Percentiles rank a stretch among this genome's conserved stretches.
These are phyloP conservation scores for Metschnikowia drakensbergensis DNA, from an alignment of 805 yeast genomes.

Conservation along the genomic window DNA sequence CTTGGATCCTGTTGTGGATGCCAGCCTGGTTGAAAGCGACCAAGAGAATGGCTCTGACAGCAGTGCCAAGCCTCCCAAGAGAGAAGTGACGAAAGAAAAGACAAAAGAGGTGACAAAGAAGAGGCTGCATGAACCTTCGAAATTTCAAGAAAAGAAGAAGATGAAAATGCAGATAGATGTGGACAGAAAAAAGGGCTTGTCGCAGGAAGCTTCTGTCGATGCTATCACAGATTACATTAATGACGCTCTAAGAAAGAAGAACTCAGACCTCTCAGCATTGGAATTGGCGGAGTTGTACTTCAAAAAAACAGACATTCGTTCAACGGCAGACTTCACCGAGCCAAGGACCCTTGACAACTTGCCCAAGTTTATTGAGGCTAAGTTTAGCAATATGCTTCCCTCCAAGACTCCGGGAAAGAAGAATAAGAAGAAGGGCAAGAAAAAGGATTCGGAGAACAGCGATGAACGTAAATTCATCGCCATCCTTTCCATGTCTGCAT, in stretches of 20 bases:
- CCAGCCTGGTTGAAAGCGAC: constrained; percentile 11
- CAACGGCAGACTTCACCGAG: constrained; percentile 53
- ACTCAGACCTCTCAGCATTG: constrained; percentile 67
- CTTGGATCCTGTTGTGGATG: constrained; percentile 32
- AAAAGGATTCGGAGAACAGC: constrained; percentile 15
- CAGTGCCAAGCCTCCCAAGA: not conserved
- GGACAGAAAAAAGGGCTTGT: constrained; percentile 51
- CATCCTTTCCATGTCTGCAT: constrained; percentile 68
- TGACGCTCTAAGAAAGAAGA: constrained; percentile 50
- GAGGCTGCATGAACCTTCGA: constrained; percentile 30
- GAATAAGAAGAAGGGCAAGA: constrained; percentile 27
- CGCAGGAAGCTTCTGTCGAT: constrained; percentile 50
- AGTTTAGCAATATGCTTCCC: constrained; percentile 47
- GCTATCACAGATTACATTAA: constrained; percentile 68
- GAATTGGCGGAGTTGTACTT: constrained; percentile 68
- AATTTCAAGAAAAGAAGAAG: constrained; percentile 60
- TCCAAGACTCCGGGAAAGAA: constrained; percentile 24
- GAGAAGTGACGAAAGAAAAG: not conserved
- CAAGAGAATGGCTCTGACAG: constrained; percentile 6
- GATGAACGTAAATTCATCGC: constrained; percentile 44
- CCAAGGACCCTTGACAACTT: constrained; percentile 55
- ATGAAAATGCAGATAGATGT: constrained; percentile 64
- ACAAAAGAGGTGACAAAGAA: constrained; percentile 16
- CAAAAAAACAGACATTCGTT: constrained; percentile 53
- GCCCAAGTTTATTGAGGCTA: constrained; percentile 48